phyloP scores from a whole-genome alignment of 2,329 filamentous ascomycete genomes.

The Leptosphaerulina australis region DNA sequence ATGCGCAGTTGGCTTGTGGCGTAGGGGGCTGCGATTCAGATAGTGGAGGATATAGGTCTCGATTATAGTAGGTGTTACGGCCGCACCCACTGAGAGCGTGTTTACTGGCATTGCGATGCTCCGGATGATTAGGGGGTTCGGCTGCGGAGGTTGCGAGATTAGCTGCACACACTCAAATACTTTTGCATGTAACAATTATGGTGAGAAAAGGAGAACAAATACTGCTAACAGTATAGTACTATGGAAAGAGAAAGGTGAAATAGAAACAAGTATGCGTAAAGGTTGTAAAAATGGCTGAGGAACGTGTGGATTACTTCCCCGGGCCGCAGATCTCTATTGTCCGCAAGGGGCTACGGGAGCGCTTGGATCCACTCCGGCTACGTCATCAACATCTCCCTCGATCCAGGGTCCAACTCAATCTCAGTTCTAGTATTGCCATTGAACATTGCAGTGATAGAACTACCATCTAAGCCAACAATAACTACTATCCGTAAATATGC shows the following conservation, averaged over 20 bases:
- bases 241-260: conserved; percentile 2
- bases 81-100: conserved; percentile 79
- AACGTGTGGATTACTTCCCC: conserved; percentile 10
- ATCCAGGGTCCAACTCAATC: conserved; percentile 12
- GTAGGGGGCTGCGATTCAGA: conserved; percentile 75
- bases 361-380: conserved; percentile 6
- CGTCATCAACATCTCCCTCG: conserved; percentile 8
- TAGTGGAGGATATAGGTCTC: conserved; percentile 91
- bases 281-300: background rate
- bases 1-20: conserved; percentile 83
- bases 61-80: conserved; percentile 85
- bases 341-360: conserved; percentile 8
- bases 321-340: conserved; percentile 8
- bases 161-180: conserved; percentile 4
- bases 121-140: conserved; percentile 7
- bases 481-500: too few relatives aligned
- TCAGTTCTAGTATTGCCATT: too few relatives aligned
- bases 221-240: background rate
- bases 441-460: too few relatives aligned
- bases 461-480: too few relatives aligned
- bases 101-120: conserved; percentile 65
- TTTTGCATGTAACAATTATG: background rate
- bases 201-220: background rate
- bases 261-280: background rate
- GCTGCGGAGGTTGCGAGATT: conserved; percentile 17